A percentile compares a stretch with the other conserved stretches of the same genome.
Evolutionary conservation across 2,329 filamentous ascomycete species (phyloP).

Genomic region (Exophiala calicioides): DNA sequence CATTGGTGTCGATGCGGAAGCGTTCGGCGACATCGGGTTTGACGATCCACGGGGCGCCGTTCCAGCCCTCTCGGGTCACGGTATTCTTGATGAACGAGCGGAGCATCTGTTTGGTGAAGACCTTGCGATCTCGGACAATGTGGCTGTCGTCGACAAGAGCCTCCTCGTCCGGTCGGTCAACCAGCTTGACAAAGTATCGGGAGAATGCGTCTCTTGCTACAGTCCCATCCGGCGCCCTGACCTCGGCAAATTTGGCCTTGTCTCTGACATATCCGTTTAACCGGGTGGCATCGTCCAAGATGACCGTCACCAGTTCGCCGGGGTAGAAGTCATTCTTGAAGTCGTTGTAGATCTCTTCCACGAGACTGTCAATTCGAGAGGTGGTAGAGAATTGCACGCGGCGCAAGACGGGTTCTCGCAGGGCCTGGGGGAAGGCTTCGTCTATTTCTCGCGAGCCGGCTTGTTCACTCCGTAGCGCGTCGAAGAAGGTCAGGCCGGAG

Average conservation of each 20-base stretch:
- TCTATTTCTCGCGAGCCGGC: conserved; percentile 82
- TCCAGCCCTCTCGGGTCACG: conserved; percentile 88
- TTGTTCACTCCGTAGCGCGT: conserved; percentile 80
- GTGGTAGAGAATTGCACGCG: conserved; percentile 89
- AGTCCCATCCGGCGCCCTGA: conserved; percentile 65
- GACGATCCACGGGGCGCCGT: conserved; percentile 93
- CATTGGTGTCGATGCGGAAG: conserved; percentile 83
- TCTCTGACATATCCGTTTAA: conserved; percentile 76
- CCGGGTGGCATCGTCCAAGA: conserved; percentile 63
- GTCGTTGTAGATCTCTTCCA: conserved; percentile 47
- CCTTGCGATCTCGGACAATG: conserved; percentile 81
- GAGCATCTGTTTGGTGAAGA: conserved; percentile 92
- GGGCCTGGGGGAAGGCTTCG: conserved; percentile 82
- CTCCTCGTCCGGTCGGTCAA: conserved; percentile 71
- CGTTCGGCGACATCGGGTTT: conserved; percentile 79
- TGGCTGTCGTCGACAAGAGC: conserved; percentile 78
- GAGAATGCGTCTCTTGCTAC: conserved; percentile 68
- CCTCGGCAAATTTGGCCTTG: conserved; percentile 72
- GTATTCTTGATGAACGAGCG: conserved; percentile 94
- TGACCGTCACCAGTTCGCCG: conserved; percentile 77
- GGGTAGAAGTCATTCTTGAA: conserved; percentile 92
- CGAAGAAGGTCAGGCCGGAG: conserved; percentile 86
- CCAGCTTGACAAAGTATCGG: conserved; percentile 76
- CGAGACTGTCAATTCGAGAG: conserved; percentile 81
- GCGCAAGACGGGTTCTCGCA: conserved; percentile 87